A percentile compares a stretch with the other conserved stretches of the same genome.
phyloP scores from a whole-genome alignment of 495 filamentous ascomycete genomes.

The Aspergillus diversus region DNA sequence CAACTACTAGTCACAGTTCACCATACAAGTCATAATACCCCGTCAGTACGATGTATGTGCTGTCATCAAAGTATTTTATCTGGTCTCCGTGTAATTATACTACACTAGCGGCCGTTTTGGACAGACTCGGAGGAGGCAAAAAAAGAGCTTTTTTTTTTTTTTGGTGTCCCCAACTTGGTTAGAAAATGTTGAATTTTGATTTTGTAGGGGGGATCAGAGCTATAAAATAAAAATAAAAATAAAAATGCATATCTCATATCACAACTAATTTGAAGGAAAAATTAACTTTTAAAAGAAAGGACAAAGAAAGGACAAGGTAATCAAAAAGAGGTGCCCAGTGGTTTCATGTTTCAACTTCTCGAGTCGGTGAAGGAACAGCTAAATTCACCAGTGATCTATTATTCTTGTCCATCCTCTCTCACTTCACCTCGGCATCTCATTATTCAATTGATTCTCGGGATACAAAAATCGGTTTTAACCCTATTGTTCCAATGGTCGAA shows the following conservation, averaged over 20 bases:
- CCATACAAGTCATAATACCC: not conserved
- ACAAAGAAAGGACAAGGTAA: not conserved
- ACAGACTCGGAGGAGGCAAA: not conserved
- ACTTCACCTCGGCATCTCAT: too few relatives aligned
- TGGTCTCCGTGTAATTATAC: not conserved
- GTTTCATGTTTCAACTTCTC: not conserved
- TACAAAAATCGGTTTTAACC: too few relatives aligned
- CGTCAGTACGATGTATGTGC: not conserved
- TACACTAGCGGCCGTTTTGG: not conserved
- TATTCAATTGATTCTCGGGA: not conserved
- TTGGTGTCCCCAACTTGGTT: not conserved
- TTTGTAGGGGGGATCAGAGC: not conserved
- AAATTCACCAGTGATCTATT: not conserved
- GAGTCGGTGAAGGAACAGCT: conserved; percentile 3
- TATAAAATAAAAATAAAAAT: too few relatives aligned
- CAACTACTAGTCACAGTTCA: not conserved
- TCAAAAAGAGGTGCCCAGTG: not conserved
- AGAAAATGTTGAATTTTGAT: not conserved
- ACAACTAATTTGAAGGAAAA: not conserved
- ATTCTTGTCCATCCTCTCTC: too few relatives aligned
- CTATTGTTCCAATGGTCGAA: too few relatives aligned
- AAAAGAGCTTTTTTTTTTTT: not conserved
- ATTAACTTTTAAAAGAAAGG: not conserved
- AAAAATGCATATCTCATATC: too few relatives aligned
- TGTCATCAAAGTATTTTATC: not conserved